Evolutionary conservation across 1,284 basidiomycete genomes (phyloP).

Genomic region (Puccinia triticina): DNA sequence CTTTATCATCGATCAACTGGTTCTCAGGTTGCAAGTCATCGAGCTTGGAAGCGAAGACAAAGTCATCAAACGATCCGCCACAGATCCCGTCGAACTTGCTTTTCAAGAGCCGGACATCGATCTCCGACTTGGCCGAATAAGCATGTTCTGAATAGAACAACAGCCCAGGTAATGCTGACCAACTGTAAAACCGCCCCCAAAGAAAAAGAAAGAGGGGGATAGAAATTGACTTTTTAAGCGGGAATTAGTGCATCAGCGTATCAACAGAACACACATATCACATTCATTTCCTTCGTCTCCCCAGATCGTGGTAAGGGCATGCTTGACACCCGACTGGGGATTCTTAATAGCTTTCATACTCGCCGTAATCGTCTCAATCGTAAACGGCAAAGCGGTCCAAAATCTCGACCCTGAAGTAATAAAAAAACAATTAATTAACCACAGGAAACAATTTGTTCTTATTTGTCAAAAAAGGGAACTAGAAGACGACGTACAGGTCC

Average conservation of each 20-base stretch:
- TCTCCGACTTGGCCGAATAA: constrained; percentile 56
- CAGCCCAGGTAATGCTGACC: constrained; percentile 56
- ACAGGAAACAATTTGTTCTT: neutral
- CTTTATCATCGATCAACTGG: constrained; percentile 55
- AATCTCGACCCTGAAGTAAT: constrained; percentile 54
- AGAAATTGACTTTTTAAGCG: constrained; percentile 46
- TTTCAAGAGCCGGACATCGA: constrained; percentile 56
- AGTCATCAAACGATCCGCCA: constrained; percentile 60
- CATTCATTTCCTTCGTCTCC: constrained; percentile 62
- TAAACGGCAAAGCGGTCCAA: constrained; percentile 62
- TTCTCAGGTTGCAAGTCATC: constrained; percentile 58
- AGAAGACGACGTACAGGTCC: constrained; percentile 59
- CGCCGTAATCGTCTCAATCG: constrained; percentile 60
- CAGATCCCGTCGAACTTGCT: constrained; percentile 58
- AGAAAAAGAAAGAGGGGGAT: too few species aligned
- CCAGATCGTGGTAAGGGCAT: constrained; percentile 61
- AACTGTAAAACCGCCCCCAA: constrained; percentile 23
- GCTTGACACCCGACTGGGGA: constrained; percentile 56
- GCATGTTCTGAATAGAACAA: constrained; percentile 60
- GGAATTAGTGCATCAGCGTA: constrained; percentile 56
- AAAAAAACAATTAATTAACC: neutral
- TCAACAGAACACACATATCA: constrained; percentile 53
- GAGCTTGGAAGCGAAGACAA: constrained; percentile 59
- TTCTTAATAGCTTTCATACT: constrained; percentile 59
- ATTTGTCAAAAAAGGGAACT: neutral